phyloP scores from a whole-genome alignment of 2,329 filamentous ascomycete species.

The Gliomastix tumulicola region DNA sequence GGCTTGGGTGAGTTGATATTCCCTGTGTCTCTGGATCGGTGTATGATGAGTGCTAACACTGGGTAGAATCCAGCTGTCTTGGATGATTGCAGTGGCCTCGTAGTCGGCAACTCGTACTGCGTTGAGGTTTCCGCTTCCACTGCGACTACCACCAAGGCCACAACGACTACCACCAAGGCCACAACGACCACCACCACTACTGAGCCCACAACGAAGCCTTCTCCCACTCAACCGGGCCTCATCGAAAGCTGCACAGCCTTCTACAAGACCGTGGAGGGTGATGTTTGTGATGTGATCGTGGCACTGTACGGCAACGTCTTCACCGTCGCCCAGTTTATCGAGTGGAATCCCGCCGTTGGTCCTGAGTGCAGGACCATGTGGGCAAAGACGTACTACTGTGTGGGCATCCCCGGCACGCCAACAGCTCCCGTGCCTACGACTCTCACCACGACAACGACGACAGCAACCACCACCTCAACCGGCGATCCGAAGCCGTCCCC shows the following conservation, averaged over 20 bases:
- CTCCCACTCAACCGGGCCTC: no score
- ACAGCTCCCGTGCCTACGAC: no score
- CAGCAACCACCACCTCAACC: no score
- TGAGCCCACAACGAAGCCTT: no score
- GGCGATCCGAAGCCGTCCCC: no score
- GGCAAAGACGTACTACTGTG: constrained; percentile 4
- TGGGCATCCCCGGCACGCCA: no score
- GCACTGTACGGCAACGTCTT: neutral
- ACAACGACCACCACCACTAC: no score
- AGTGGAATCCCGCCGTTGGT: constrained; percentile 5
- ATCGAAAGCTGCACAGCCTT: no score
- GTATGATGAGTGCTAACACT: neutral
- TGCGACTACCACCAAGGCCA: no score
- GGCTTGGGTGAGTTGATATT: constrained; percentile 1
- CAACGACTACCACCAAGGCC: no score
- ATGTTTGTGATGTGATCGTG: neutral
- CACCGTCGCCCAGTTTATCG: constrained; percentile 2
- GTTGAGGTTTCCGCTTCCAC: constrained; percentile 3
- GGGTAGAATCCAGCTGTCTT: constrained; percentile 6
- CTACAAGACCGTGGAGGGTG: neutral
- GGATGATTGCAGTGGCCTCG: constrained; percentile 3
- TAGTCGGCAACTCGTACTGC: constrained; percentile 5
- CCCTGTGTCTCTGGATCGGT: no score
- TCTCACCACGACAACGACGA: no score
- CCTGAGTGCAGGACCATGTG: constrained; percentile 3